Evolutionary conservation across 2,329 filamentous ascomycete genomes (phyloP).

Genomic region (Xylariaceae sp.): DNA sequence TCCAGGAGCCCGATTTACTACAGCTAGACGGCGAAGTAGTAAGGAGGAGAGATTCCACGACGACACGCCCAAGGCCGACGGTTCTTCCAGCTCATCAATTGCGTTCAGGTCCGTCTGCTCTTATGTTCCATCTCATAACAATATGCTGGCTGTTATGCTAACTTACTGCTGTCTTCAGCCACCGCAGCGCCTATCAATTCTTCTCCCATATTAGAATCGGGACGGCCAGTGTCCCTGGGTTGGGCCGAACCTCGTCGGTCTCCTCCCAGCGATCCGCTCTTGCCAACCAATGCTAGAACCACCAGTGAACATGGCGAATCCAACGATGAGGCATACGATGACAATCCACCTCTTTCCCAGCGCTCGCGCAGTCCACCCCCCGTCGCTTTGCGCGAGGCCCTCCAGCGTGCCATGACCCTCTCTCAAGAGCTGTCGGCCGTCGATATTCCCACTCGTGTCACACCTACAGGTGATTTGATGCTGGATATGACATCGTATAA

Average conservation of each 20-base stretch:
- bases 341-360: constrained; percentile 42
- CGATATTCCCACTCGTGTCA: constrained; percentile 92
- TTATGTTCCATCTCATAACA: not conserved
- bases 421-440: constrained; percentile 84
- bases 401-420: constrained; percentile 76
- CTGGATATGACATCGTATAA: constrained; percentile 98
- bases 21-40: constrained; percentile 53
- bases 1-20: constrained; percentile 67
- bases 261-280: constrained; percentile 51
- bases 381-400: constrained; percentile 67
- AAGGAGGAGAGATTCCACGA: constrained; percentile 36
- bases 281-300: constrained; percentile 44
- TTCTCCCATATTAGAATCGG: constrained; percentile 47
- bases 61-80: constrained; percentile 42
- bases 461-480: constrained; percentile 90
- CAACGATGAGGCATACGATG: constrained; percentile 35
- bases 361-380: constrained; percentile 76
- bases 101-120: constrained; percentile 16
- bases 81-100: constrained; percentile 35
- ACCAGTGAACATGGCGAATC: constrained; percentile 28
- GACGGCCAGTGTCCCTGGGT: constrained; percentile 47
- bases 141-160: not conserved
- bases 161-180: constrained; percentile 28
- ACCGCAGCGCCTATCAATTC: constrained; percentile 50
- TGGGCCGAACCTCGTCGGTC: constrained; percentile 45